A percentile compares a stretch with the other conserved stretches of the same genome.
Evolutionary conservation across 768 basidiomycete genomes (phyloP).

Genomic region (Hygrophoropsis aurantiaca): DNA sequence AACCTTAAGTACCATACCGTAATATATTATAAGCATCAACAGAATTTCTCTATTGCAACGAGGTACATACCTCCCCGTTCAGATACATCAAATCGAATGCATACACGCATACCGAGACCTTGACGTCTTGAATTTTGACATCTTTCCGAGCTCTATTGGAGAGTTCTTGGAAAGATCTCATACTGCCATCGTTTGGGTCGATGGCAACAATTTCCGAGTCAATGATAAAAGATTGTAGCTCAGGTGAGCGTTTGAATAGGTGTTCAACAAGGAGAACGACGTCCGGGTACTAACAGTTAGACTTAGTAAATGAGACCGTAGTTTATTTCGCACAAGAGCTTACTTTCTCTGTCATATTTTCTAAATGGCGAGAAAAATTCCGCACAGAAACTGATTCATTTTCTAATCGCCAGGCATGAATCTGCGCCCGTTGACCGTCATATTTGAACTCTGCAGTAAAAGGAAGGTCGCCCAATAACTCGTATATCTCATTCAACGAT

Average conservation of each 20-base stretch:
- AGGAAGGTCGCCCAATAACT: conserved; percentile 57
- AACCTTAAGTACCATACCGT: no score
- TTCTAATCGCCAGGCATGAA: conserved; percentile 49
- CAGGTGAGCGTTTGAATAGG: conserved; percentile 44
- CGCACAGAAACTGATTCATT: conserved; percentile 41
- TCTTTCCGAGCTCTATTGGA: conserved; percentile 84
- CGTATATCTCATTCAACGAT: conserved; percentile 82
- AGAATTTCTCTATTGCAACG: conserved; percentile 1
- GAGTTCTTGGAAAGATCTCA: conserved; percentile 84
- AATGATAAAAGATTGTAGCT: conserved; percentile 66
- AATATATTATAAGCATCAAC: conserved; percentile 6
- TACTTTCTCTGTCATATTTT: conserved; percentile 91
- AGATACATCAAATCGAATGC: conserved; percentile 89
- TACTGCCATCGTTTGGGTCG: conserved; percentile 56
- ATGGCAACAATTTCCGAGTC: conserved; percentile 90
- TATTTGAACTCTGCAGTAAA: conserved; percentile 92
- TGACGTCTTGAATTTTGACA: conserved; percentile 72
- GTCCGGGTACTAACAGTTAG: conserved; percentile 71
- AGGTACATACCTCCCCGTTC: conserved; percentile 64
- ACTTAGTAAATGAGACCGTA: conserved; percentile 6
- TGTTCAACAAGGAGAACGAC: conserved; percentile 56
- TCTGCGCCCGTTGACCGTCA: conserved; percentile 84
- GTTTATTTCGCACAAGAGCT: conserved; percentile 3
- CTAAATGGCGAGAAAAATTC: conserved; percentile 86
- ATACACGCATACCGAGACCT: conserved; percentile 78